Evolutionary conservation across 441 rosid genomes (phyloP), one percentile per base, ranked within the genome.

Genomic region (Manihot esculenta): DNA sequence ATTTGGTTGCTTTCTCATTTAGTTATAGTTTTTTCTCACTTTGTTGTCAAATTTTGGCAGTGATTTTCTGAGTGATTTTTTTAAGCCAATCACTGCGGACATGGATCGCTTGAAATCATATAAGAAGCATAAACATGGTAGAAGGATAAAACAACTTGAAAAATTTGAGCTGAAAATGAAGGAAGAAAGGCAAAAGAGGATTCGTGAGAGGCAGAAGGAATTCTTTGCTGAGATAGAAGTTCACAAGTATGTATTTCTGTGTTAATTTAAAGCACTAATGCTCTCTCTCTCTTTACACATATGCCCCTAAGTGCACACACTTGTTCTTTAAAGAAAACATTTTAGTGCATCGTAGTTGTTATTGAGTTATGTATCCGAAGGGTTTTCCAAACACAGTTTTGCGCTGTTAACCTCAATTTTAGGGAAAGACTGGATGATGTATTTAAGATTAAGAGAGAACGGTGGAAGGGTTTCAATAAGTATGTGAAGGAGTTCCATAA

Each of bases 151-250:
- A 78, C 98, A 93, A 71, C 90, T 93, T 62, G 98, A 93, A 80
- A 91, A 72, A 74, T 86, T 76, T 81, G 98, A 91, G 83, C 89
- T 83, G 81, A 93, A 87, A 83, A 91, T 91, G 97, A 91, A 91
- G 86, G 98, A 93, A 81, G 97, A 93, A 78, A 85, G 98, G 62
- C 94, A 88, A 60, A 93, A 88, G 90, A 89, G 98, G 82, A 91
- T 91, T 62, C 97, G 96, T 72, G 98, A 93, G 81, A 87, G 96
- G 82, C 98, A 93, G 86, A 93, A 93, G 87, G 97, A 91, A 81
- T 93, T 93, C 84, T 93, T 93, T 80, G 75, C 89, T 68, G 98
- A 93, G 83, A 86, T 93, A 71, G 98, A 93, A 84, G 87, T 86
- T 79, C 96, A 93, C 85, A 93, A 84, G 98, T 93, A 85, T 68